Conservation (phyloP, 495 filamentous ascomycete species). For the Aspergillus panamensis region DNA sequence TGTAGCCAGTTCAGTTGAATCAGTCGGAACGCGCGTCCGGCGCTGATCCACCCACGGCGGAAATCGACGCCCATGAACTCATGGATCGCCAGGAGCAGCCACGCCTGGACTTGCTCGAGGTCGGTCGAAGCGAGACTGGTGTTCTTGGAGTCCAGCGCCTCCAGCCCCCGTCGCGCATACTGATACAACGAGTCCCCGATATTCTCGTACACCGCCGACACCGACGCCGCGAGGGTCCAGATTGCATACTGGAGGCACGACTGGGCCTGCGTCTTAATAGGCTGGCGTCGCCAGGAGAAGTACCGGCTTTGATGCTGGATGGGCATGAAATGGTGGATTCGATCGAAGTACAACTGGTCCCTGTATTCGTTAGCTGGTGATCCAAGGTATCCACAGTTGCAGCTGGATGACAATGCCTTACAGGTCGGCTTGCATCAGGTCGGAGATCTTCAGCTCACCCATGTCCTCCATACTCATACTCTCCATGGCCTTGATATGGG, state of each 20-base stretch:
- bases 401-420: not conserved
- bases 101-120: conserved; percentile 45
- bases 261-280: conserved; percentile 21
- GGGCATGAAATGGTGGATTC: conserved; percentile 46
- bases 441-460: not conserved
- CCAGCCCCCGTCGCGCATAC: conserved; percentile 40
- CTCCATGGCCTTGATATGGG: not conserved
- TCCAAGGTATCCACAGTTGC: not conserved
- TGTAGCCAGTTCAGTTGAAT: conserved; percentile 44
- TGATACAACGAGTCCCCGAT: conserved; percentile 39
- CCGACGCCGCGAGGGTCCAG: conserved; percentile 47
- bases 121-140: not conserved
- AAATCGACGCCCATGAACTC: conserved; percentile 41
- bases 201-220: conserved; percentile 45
- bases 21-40: conserved; percentile 47
- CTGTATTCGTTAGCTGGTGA: not conserved
- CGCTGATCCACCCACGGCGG: conserved; percentile 43
- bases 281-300: conserved; percentile 16
- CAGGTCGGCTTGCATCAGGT: not conserved
- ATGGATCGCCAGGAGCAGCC: conserved; percentile 46
- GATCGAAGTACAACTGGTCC: conserved; percentile 53
- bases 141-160: not conserved
- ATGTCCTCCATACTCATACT: not conserved
- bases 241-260: conserved; percentile 49
- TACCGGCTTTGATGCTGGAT: conserved; percentile 42